Evolutionary conservation across 163 green algal species (phyloP).

Genomic region (Chlorella variabilis): DNA sequence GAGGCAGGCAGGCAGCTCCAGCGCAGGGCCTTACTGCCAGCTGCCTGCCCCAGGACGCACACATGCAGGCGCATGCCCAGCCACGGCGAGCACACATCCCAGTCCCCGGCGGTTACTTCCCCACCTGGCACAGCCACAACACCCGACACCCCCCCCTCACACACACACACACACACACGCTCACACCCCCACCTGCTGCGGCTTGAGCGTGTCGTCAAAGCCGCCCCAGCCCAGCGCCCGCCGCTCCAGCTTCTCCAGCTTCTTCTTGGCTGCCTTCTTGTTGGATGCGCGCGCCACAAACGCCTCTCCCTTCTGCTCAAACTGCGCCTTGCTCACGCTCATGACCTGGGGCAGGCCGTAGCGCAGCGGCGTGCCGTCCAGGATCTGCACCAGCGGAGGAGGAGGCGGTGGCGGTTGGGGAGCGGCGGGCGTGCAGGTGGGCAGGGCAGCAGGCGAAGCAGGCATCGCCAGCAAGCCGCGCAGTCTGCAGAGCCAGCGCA

Average conservation of each 20-base stretch:
- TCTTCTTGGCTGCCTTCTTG: constrained; percentile 65
- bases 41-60: too few species aligned
- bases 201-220: constrained; percentile 84
- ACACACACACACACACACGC: not conserved
- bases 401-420: too few species aligned
- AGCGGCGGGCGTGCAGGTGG: not conserved
- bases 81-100: too few species aligned
- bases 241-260: constrained; percentile 68
- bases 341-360: constrained; percentile 39
- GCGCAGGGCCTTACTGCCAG: too few species aligned
- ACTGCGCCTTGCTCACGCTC: constrained; percentile 66
- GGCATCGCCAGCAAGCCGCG: too few species aligned
- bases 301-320: constrained; percentile 85
- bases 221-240: constrained; percentile 82
- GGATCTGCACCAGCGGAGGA: constrained; percentile 46
- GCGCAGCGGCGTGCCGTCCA: constrained; percentile 76
- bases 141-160: too few species aligned
- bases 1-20: too few species aligned
- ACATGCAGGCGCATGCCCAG: too few species aligned
- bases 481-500: too few species aligned
- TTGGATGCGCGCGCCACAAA: constrained; percentile 48
- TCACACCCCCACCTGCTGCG: constrained; percentile 49
- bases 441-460: not conserved
- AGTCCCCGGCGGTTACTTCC: too few species aligned
- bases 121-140: too few species aligned